Percentiles rank a stretch among this genome's conserved stretches.
Conservation (phyloP, 2,329 filamentous ascomycete species). For the Epichloe coenophiala region DNA sequence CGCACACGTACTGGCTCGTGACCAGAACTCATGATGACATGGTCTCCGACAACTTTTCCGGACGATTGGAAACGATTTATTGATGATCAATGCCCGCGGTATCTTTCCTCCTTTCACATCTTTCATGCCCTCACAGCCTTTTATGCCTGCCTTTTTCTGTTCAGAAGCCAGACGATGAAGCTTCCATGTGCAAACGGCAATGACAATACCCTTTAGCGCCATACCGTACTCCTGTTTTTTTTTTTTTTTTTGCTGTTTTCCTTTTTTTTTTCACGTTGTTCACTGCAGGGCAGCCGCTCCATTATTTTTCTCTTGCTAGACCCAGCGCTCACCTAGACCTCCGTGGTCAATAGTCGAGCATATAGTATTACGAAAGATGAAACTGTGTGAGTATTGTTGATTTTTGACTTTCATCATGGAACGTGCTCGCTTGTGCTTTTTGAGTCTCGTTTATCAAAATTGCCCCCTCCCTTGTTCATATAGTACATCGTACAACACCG, state of each 20-base stretch:
- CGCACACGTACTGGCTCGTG: background rate
- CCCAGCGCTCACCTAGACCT: too few species aligned
- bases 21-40: too few species aligned
- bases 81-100: background rate
- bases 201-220: slow-evolving; percentile 1
- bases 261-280: background rate
- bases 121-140: background rate
- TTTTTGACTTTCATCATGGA: too few species aligned
- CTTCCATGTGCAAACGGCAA: slow-evolving; percentile 1
- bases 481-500: too few species aligned
- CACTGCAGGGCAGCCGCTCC: background rate
- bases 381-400: too few species aligned
- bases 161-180: background rate
- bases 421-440: too few species aligned
- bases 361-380: too few species aligned
- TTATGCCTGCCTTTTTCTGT: background rate
- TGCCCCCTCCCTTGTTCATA: too few species aligned
- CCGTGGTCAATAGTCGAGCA: too few species aligned
- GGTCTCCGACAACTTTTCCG: background rate
- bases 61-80: background rate
- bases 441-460: too few species aligned
- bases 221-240: background rate
- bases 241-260: too few species aligned
- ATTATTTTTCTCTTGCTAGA: too few species aligned
- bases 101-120: background rate